phyloP scores from a whole-genome alignment of 495 filamentous ascomycete genomes.

The Aspergillus conjunctus region DNA sequence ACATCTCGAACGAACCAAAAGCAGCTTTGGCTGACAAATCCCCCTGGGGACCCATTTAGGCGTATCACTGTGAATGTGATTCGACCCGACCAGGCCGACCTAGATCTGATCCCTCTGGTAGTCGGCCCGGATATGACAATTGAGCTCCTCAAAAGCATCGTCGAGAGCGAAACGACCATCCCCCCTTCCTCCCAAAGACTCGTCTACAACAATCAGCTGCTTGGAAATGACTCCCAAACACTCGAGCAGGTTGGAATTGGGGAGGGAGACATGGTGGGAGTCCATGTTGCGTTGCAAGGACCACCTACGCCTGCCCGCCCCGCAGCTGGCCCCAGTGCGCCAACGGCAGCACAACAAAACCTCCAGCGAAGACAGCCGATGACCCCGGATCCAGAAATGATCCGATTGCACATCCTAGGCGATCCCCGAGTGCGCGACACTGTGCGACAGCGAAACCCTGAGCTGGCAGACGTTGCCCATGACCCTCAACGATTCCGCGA shows the following conservation, averaged over 20 bases:
- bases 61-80: conserved; percentile 86
- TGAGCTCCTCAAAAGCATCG: conserved; percentile 80
- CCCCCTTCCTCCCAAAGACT: conserved; percentile 55
- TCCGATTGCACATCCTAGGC: conserved; percentile 79
- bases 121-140: conserved; percentile 83
- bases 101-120: conserved; percentile 81
- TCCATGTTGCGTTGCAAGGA: conserved; percentile 62
- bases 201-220: conserved; percentile 86
- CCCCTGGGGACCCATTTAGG: conserved; percentile 42
- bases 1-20: neutral
- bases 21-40: neutral
- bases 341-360: conserved; percentile 40
- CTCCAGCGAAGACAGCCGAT: conserved; percentile 42
- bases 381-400: conserved; percentile 72
- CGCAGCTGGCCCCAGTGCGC: conserved; percentile 28
- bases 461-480: conserved; percentile 75
- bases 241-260: conserved; percentile 78
- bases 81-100: conserved; percentile 68
- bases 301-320: conserved; percentile 27
- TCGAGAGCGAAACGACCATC: conserved; percentile 65
- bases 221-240: conserved; percentile 74
- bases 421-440: conserved; percentile 71
- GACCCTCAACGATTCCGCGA: conserved; percentile 75
- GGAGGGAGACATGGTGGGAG: conserved; percentile 90
- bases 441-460: conserved; percentile 68